phyloP scores from a whole-genome alignment of 208 protist genomes.

The Trichomonas gallinae region DNA sequence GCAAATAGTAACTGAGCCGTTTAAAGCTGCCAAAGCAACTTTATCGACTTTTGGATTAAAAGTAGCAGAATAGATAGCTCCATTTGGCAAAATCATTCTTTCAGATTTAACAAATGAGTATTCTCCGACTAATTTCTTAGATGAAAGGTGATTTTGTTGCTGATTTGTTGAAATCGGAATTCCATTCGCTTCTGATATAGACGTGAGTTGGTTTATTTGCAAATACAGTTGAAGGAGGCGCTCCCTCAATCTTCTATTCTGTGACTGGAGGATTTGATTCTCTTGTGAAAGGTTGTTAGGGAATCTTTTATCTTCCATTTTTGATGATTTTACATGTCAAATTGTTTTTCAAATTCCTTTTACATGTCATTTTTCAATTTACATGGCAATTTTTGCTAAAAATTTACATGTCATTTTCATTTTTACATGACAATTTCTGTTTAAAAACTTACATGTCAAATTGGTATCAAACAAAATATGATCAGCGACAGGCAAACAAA shows the following conservation, averaged over 20 bases:
- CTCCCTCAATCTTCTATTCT: background rate
- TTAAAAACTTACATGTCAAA: too few relatives aligned
- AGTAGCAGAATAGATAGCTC: slow-evolving; percentile 4
- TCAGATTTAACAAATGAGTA: background rate
- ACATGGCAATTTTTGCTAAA: too few relatives aligned
- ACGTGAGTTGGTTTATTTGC: background rate
- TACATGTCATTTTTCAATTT: too few relatives aligned
- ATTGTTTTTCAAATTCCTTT: too few relatives aligned
- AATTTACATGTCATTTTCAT: too few relatives aligned
- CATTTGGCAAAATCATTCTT: background rate
- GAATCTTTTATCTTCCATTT: background rate
- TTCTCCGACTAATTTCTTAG: background rate
- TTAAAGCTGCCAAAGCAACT: background rate
- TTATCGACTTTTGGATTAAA: background rate
- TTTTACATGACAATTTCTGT: too few relatives aligned
- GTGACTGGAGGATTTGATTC: background rate
- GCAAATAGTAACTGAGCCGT: background rate
- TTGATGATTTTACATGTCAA: too few relatives aligned
- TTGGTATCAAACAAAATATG: too few relatives aligned
- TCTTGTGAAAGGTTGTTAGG: background rate
- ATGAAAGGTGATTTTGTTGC: background rate
- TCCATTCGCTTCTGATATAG: background rate
- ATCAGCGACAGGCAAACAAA: too few relatives aligned
- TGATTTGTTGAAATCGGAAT: background rate
- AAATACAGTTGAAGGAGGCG: background rate